Base-by-base conservation (phyloP, 2,329 filamentous ascomycete species). In the Fusarium pininemorale region DNA sequence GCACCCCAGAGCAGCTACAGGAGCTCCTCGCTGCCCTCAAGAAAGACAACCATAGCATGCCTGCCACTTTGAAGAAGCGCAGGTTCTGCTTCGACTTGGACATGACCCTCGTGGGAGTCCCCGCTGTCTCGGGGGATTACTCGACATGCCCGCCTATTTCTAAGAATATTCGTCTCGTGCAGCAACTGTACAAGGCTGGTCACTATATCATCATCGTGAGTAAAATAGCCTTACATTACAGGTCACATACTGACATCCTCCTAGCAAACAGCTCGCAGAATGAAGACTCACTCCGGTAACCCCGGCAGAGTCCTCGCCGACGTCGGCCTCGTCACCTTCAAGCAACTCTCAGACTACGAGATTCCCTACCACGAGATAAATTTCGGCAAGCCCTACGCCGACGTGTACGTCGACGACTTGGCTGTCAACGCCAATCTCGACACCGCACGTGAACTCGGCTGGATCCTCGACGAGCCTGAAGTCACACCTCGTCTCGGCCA, bases 161-260 rank as follows among this genome's bases (percentile, higher is more conserved):
- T 2, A 58, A 58, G 41, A 58, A 58, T 8, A 58, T 58, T 26
- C 55, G 55, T 2, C 55, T 58, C 3, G 55, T 58, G 24, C 41
- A 58, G 55, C 55, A 58, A 3, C 55, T 58, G 2, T 58, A 58
- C 24, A 58, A 58, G 42, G 55, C 55, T 7, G 55, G 55, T 1
- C 55, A 58, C 55, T 58, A 58, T 7, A 58, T 58, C 24, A 58
- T 58, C 41, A 58, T 58, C 26, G 55, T 58, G 28, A 58, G 55
- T 57, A 30, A 30, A 30, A 30, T 30, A 1, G 11, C 30, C 11
- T 30, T 30, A 8, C 4, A 30, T 30, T 30, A 30, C 30, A 30
- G 30, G 30, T 12, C 4, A 1, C 30, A 7, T 37, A 28, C 41
- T 58, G 1, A 58, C 20, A 6, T 10, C 7, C 11, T 14, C 10